phyloP scores from a whole-genome alignment of 2,329 filamentous ascomycete genomes.

The Exutisphaerella laricina region DNA sequence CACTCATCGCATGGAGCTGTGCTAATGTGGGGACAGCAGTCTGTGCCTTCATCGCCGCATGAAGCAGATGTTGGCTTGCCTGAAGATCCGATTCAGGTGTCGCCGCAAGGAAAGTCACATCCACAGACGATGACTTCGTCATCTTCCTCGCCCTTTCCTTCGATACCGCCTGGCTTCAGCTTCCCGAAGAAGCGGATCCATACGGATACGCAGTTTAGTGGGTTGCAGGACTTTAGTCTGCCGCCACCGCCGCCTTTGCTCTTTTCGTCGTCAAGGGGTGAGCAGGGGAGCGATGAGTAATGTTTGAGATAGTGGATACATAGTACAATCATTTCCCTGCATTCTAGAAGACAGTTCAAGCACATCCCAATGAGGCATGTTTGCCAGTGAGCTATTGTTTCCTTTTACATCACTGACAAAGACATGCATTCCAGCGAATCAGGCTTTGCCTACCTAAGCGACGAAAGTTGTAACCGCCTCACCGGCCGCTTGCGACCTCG shows the following conservation, averaged over 20 bases:
- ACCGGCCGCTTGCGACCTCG: too few species aligned
- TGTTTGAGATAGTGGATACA: too few species aligned
- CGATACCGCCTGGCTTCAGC: constrained; percentile 7
- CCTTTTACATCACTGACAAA: too few species aligned
- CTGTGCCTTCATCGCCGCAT: constrained; percentile 1
- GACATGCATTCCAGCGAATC: too few species aligned
- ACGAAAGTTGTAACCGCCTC: too few species aligned
- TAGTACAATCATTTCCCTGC: too few species aligned
- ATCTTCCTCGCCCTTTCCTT: constrained; percentile 17
- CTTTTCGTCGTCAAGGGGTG: background rate
- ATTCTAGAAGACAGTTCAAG: too few species aligned
- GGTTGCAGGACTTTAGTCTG: constrained; percentile 10
- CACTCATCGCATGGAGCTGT: background rate
- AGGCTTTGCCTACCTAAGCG: too few species aligned
- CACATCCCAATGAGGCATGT: too few species aligned
- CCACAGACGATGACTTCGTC: constrained; percentile 13
- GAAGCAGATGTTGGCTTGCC: background rate
- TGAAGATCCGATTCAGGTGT: background rate
- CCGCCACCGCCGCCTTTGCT: constrained; percentile 12
- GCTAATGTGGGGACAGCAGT: background rate
- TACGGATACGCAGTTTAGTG: constrained; percentile 7
- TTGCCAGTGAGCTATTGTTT: too few species aligned
- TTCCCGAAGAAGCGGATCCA: background rate
- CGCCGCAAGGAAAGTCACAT: background rate
- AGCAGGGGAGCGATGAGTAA: too few species aligned